A percentile compares a stretch with the other conserved stretches of the same genome.
Evolutionary conservation across 306 rosid genomes (phyloP).

Genomic region (Fragaria nilgerrensis): DNA sequence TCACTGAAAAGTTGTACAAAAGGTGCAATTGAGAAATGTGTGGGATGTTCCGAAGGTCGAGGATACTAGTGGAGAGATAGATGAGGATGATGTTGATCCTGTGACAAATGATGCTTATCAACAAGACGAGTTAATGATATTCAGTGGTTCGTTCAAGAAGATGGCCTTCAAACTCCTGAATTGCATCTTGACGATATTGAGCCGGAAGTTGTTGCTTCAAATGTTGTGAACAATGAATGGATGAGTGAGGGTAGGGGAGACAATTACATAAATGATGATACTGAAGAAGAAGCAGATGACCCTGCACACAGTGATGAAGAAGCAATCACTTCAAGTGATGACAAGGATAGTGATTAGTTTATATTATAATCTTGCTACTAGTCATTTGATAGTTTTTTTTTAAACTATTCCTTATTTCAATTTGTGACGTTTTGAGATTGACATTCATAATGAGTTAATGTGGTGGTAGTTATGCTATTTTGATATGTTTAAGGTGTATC

Average conservation of each 20-base stretch:
- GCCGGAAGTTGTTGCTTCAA: neutral
- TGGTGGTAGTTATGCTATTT: too few species aligned
- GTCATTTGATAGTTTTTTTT: too few species aligned
- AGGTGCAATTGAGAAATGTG: neutral
- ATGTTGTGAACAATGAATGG: neutral
- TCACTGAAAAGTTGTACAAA: neutral
- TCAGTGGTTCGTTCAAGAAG: neutral
- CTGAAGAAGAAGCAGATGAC: too few species aligned
- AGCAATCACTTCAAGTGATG: too few species aligned
- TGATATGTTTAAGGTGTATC: too few species aligned
- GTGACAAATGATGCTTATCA: neutral
- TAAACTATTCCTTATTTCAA: too few species aligned
- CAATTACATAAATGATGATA: neutral
- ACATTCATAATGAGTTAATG: too few species aligned
- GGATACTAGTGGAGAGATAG: neutral
- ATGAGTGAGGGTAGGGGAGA: neutral
- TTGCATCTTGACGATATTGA: neutral
- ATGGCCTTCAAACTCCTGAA: neutral
- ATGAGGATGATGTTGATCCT: neutral
- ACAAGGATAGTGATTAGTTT: too few species aligned
- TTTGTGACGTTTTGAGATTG: too few species aligned
- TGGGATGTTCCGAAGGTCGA: neutral
- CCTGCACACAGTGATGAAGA: too few species aligned
- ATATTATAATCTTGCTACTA: too few species aligned
- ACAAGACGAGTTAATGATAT: neutral